Conservation (phyloP, 805 yeast genomes). For the Suhomyces sp. region DNA sequence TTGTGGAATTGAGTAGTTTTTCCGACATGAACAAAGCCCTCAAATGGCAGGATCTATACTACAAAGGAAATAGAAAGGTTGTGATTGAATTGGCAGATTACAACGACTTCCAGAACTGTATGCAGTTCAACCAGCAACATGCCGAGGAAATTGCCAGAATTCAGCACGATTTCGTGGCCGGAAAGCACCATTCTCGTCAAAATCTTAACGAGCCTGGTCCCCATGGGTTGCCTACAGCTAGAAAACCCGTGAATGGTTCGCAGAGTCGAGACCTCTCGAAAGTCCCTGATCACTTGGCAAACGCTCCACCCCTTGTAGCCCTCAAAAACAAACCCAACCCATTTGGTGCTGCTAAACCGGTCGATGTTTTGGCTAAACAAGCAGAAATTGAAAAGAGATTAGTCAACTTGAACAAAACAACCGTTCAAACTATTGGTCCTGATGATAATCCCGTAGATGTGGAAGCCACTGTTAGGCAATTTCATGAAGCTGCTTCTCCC, state of each 20-base stretch:
- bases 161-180: slow-evolving; percentile 27
- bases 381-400: slow-evolving; percentile 72
- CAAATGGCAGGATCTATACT: slow-evolving; percentile 60
- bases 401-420: slow-evolving; percentile 79
- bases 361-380: slow-evolving; percentile 66
- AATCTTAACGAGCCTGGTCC: background rate
- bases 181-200: slow-evolving; percentile 12
- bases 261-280: slow-evolving; percentile 1
- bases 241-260: background rate
- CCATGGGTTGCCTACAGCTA: background rate
- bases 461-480: slow-evolving; percentile 38
- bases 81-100: slow-evolving; percentile 40
- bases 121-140: slow-evolving; percentile 37
- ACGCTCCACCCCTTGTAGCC: slow-evolving; percentile 13
- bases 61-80: slow-evolving; percentile 41
- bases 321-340: slow-evolving; percentile 56
- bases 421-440: slow-evolving; percentile 81
- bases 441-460: slow-evolving; percentile 47
- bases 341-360: slow-evolving; percentile 84
- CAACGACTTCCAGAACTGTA: slow-evolving; percentile 38
- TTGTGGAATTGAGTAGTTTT: slow-evolving; percentile 54
- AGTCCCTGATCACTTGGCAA: background rate
- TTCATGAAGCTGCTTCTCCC: slow-evolving; percentile 8
- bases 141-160: slow-evolving; percentile 28
- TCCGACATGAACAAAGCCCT: slow-evolving; percentile 55